Evolutionary conservation across 139 green algal genomes (phyloP).

Genomic region (Pleodorina starrii): DNA sequence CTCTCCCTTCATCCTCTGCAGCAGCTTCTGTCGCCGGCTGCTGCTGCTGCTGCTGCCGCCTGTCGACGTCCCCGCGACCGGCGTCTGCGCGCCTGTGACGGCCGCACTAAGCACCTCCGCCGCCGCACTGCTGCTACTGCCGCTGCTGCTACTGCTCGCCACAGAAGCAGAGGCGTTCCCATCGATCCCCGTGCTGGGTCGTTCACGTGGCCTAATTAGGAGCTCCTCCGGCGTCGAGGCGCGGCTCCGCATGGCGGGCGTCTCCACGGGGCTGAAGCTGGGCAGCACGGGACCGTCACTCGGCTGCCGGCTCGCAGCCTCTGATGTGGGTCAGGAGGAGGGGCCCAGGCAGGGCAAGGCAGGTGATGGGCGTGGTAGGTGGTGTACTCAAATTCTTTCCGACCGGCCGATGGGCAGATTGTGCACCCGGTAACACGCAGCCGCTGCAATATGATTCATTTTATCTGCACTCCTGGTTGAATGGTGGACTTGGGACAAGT

Average conservation of each 20-base stretch:
- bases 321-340: no score
- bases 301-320: no score
- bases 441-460: no score
- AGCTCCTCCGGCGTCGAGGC: conserved; percentile 18
- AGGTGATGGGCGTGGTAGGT: no score
- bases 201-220: neutral
- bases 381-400: no score
- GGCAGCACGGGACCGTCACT: conserved; percentile 21
- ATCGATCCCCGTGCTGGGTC: neutral
- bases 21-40: conserved; percentile 29
- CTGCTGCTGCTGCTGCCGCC: neutral
- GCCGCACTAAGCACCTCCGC: neutral
- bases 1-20: conserved; percentile 52
- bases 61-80: no score
- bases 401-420: no score
- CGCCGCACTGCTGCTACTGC: neutral
- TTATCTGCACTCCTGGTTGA: no score
- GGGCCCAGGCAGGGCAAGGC: no score
- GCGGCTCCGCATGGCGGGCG: conserved; percentile 21
- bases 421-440: no score
- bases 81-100: neutral
- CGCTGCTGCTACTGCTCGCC: neutral
- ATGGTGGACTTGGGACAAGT: no score
- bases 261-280: conserved; percentile 39
- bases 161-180: neutral